phyloP scores from a whole-genome alignment of 1,284 basidiomycete genomes.

The Tausonia pullulans region DNA sequence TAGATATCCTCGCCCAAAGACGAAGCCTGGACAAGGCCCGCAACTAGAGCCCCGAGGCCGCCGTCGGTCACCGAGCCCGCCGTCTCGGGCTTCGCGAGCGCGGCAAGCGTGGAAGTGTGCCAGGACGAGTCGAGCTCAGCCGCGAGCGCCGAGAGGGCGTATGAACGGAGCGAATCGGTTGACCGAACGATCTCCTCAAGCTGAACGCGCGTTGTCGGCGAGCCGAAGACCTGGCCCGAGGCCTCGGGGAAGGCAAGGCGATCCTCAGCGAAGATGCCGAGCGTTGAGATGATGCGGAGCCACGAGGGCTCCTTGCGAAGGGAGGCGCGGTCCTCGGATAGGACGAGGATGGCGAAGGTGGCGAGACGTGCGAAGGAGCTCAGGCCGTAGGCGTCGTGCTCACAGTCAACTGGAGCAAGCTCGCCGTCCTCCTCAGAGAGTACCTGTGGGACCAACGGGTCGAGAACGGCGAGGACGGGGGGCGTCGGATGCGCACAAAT shows the following conservation, averaged over 20 bases:
- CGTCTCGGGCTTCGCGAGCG: slow-evolving; percentile 24
- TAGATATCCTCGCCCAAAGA: slow-evolving; percentile 32
- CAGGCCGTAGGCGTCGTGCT: slow-evolving; percentile 43
- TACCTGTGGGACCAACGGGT: slow-evolving; percentile 35
- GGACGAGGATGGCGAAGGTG: slow-evolving; percentile 48
- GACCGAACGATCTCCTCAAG: slow-evolving; percentile 43
- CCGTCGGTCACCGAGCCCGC: slow-evolving; percentile 7
- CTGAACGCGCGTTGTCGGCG: slow-evolving; percentile 31
- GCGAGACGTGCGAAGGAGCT: slow-evolving; percentile 54
- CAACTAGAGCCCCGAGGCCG: slow-evolving; percentile 16
- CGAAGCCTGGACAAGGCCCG: slow-evolving; percentile 5
- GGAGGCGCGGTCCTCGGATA: slow-evolving; percentile 50
- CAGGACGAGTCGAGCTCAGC: slow-evolving; percentile 40
- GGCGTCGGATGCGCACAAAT: background rate
- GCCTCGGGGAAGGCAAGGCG: slow-evolving; percentile 42
- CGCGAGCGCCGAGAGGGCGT: slow-evolving; percentile 47
- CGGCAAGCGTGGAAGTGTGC: slow-evolving; percentile 41
- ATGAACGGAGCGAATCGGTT: slow-evolving; percentile 53
- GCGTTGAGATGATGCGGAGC: slow-evolving; percentile 30
- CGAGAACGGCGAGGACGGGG: slow-evolving; percentile 22
- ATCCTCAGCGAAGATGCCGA: slow-evolving; percentile 35
- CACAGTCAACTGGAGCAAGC: no score
- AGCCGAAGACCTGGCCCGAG: slow-evolving; percentile 43
- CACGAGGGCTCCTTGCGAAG: slow-evolving; percentile 52
- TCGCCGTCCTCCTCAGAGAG: no score